These are phyloP conservation scores for Xylariaceae sp. DNA, from an alignment of 2,329 filamentous ascomycete species.

Conservation along the genomic window DNA sequence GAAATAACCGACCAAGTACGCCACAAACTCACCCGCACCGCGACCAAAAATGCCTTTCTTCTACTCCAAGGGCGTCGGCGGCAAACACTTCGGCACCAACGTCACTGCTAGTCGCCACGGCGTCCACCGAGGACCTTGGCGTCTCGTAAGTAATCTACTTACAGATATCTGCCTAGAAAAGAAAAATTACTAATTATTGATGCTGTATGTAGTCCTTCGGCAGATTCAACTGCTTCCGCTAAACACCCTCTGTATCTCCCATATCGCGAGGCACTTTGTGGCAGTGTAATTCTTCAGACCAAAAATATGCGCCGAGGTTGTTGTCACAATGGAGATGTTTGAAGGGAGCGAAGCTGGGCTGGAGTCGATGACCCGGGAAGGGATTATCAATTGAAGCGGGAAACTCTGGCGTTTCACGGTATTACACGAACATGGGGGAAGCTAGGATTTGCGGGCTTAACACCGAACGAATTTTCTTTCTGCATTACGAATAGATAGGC, in stretches of 20 bases:
- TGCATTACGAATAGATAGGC: not conserved
- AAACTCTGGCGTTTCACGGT: not conserved
- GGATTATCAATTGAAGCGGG: too few species aligned
- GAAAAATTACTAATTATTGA: not conserved
- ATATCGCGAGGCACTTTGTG: not conserved
- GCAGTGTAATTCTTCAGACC: not conserved
- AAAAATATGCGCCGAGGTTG: not conserved
- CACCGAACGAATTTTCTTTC: not conserved
- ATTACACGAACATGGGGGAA: not conserved
- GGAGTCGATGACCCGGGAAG: too few species aligned
- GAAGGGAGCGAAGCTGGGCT: not conserved
- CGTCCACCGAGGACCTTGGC: constrained; percentile 57
- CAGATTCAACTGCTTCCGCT: constrained; percentile 59
- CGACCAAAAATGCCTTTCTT: constrained; percentile 53
- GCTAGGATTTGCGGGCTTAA: not conserved
- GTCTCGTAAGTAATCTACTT: constrained; percentile 42
- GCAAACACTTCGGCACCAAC: constrained; percentile 58
- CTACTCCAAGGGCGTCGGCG: constrained; percentile 55
- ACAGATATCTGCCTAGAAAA: not conserved
- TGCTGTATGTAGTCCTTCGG: constrained; percentile 49
- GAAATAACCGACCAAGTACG: too few species aligned
- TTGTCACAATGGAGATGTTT: not conserved
- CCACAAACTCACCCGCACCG: too few species aligned
- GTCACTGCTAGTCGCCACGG: constrained; percentile 54
- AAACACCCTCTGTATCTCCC: not conserved